Evolutionary conservation across 345 rosid genomes (phyloP).

Genomic region (Physaria fendleri): DNA sequence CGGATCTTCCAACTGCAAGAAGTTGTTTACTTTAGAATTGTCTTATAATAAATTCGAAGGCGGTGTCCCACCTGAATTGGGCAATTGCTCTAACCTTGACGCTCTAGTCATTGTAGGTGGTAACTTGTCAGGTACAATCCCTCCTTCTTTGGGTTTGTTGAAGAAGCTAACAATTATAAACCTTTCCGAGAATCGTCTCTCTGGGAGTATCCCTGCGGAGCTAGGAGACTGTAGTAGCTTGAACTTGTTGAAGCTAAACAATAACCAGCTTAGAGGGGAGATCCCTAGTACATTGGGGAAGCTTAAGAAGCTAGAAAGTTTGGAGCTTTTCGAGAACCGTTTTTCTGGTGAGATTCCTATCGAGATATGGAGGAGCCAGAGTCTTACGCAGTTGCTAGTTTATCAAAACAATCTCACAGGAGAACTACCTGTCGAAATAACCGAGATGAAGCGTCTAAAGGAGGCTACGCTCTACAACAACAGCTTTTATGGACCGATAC

Average conservation of each 20-base stretch:
- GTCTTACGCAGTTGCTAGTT: constrained; percentile 41
- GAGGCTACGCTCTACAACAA: constrained; percentile 49
- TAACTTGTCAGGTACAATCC: constrained; percentile 51
- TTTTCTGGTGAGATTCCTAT: constrained; percentile 64
- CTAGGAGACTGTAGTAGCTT: constrained; percentile 59
- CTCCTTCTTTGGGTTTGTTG: constrained; percentile 53
- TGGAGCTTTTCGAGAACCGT: constrained; percentile 47
- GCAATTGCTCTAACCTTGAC: constrained; percentile 51
- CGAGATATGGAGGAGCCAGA: constrained; percentile 55
- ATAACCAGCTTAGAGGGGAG: constrained; percentile 52
- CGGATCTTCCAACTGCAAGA: constrained; percentile 43
- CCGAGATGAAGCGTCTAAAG: constrained; percentile 49
- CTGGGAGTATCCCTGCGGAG: constrained; percentile 55
- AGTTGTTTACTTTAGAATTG: constrained; percentile 40
- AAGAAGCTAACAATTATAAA: constrained; percentile 45
- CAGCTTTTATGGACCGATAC: constrained; percentile 53
- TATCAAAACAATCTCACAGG: constrained; percentile 61
- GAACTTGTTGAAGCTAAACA: constrained; percentile 29
- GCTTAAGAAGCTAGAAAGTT: constrained; percentile 43
- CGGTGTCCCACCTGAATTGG: constrained; percentile 44
- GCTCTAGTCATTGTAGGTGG: constrained; percentile 34
- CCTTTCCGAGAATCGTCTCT: constrained; percentile 53
- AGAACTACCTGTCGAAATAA: constrained; percentile 50
- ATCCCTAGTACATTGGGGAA: constrained; percentile 53
- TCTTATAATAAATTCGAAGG: constrained; percentile 54